These are phyloP conservation scores for Lobosporangium transversale DNA, from an alignment of 192 early-diverging fungal species.

Conservation along the genomic window DNA sequence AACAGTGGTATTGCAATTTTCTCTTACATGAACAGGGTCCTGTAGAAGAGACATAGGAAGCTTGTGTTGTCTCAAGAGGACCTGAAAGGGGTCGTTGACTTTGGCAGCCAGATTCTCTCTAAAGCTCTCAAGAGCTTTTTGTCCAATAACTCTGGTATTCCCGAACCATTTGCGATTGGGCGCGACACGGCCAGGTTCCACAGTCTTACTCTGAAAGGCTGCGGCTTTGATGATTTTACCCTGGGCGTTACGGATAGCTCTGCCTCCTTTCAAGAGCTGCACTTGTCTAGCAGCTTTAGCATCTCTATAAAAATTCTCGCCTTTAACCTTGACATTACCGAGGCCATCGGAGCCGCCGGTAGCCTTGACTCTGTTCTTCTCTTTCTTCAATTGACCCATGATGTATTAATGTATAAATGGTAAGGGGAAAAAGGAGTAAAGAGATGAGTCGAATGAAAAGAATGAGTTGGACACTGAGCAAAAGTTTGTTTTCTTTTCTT, in stretches of 20 bases:
- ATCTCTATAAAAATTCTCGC: slow-evolving; percentile 99
- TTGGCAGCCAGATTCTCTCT: slow-evolving; percentile 88
- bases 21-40: slow-evolving; percentile 78
- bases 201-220: slow-evolving; percentile 83
- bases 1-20: neutral
- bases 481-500: slow-evolving; percentile 14
- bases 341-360: slow-evolving; percentile 55
- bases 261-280: slow-evolving; percentile 94
- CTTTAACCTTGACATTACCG: slow-evolving; percentile 87
- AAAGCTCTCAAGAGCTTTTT: slow-evolving; percentile 93
- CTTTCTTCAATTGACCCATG: slow-evolving; percentile 73
- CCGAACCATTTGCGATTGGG: slow-evolving; percentile 98
- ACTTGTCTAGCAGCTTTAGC: slow-evolving; percentile 91
- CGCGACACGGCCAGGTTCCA: slow-evolving; percentile 83
- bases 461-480: neutral
- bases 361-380: slow-evolving; percentile 63
- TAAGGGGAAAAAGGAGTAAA: slow-evolving; percentile 3
- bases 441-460: neutral
- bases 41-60: slow-evolving; percentile 93
- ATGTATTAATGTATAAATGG: neutral
- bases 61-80: slow-evolving; percentile 93
- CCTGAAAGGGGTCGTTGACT: slow-evolving; percentile 95
- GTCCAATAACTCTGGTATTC: slow-evolving; percentile 96
- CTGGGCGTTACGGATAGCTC: slow-evolving; percentile 80
- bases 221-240: slow-evolving; percentile 95